Conservation (phyloP, 306 rosid species). For the Fragaria ananassa region DNA sequence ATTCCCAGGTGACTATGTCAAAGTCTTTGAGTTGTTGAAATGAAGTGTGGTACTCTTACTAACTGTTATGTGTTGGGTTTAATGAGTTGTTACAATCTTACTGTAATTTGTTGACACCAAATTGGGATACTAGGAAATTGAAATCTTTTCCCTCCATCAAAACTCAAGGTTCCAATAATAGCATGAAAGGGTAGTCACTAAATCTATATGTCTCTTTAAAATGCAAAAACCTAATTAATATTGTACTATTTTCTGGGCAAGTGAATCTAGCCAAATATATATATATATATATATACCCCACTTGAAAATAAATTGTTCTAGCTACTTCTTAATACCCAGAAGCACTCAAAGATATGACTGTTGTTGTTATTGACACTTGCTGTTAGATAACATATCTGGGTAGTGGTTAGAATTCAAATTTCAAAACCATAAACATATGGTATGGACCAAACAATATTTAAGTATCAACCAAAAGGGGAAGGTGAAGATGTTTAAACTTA, state of each 20-base stretch:
- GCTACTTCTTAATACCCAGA: not conserved
- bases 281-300: not conserved
- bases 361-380: not conserved
- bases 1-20: not conserved
- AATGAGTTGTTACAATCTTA: not conserved
- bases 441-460: constrained; percentile 13
- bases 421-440: not conserved
- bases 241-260: not conserved
- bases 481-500: constrained; percentile 46
- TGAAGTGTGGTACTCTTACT: no score
- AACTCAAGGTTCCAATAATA: not conserved
- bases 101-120: not conserved
- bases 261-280: not conserved
- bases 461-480: constrained; percentile 30
- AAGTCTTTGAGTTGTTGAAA: not conserved
- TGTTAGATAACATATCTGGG: not conserved
- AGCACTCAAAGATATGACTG: not conserved
- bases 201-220: not conserved
- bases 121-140: not conserved
- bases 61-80: no score
- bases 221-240: not conserved
- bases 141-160: not conserved
- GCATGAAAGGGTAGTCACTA: not conserved
- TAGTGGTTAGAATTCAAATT: not conserved
- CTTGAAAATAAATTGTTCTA: not conserved